Evolutionary conservation across 2,329 filamentous ascomycete species (phyloP).

Genomic region (Microsporum audouinii): DNA sequence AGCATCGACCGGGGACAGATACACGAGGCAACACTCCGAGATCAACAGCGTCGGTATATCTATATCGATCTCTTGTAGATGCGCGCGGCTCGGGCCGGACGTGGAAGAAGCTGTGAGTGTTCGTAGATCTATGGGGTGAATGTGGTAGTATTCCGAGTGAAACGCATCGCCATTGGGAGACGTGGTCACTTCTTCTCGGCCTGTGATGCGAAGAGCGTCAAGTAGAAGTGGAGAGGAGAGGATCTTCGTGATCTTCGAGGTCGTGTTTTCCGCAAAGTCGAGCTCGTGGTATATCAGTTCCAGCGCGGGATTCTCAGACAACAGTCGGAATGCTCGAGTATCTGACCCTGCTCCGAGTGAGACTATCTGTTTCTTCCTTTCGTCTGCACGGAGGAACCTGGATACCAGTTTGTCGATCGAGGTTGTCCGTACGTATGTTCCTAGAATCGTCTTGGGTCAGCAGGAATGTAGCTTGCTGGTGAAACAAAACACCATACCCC

Average conservation of each 20-base stretch:
- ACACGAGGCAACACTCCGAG: conserved; percentile 93
- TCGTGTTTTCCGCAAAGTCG: conserved; percentile 69
- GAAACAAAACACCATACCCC: conserved; percentile 48
- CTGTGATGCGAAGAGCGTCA: conserved; percentile 21
- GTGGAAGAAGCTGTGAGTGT: conserved; percentile 33
- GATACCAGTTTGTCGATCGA: conserved; percentile 69
- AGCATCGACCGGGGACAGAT: conserved; percentile 58
- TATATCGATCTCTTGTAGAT: conserved; percentile 40
- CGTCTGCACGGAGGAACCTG: conserved; percentile 50
- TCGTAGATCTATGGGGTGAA: conserved; percentile 61
- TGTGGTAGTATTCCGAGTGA: conserved; percentile 38
- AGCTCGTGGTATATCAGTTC: conserved; percentile 75
- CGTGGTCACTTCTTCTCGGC: conserved; percentile 25
- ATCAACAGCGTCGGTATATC: conserved; percentile 69
- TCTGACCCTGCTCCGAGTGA: conserved; percentile 91
- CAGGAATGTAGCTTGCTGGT: not conserved
- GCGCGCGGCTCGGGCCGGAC: conserved; percentile 15
- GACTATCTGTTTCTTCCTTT: conserved; percentile 59
- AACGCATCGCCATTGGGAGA: conserved; percentile 33
- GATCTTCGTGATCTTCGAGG: conserved; percentile 48
- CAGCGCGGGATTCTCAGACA: conserved; percentile 36
- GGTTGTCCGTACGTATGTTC: conserved; percentile 82
- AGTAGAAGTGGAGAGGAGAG: conserved; percentile 24
- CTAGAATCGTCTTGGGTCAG: conserved; percentile 33
- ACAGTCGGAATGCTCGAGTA: conserved; percentile 70